These are phyloP conservation scores for Elsinoe ampelina DNA, from an alignment of 2,329 filamentous ascomycete genomes.

Conservation along the genomic window DNA sequence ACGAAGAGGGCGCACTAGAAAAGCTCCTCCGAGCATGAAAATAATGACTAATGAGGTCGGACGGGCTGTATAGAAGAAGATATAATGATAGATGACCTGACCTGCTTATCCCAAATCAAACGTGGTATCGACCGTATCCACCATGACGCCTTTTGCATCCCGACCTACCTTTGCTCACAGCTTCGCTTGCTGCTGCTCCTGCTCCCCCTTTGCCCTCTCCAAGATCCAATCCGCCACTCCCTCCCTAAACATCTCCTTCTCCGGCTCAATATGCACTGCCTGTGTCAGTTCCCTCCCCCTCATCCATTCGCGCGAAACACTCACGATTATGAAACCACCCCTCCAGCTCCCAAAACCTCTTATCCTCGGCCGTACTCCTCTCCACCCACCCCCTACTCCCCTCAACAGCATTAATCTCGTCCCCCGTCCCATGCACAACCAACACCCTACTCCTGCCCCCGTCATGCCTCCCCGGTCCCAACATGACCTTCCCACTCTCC, in stretches of 20 bases:
- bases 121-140: conserved; percentile 2
- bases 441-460: conserved; percentile 56
- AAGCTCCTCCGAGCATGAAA: conserved; percentile 2
- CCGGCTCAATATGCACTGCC: conserved; percentile 11
- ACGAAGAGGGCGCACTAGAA: conserved; percentile 15
- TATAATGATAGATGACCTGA: conserved; percentile 8
- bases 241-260: conserved; percentile 10
- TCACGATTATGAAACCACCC: conserved; percentile 66
- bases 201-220: conserved; percentile 4
- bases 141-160: neutral
- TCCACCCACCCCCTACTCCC: conserved; percentile 58
- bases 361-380: conserved; percentile 51
- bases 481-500: conserved; percentile 44
- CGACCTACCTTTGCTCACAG: neutral
- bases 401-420: conserved; percentile 58
- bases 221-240: conserved; percentile 13
- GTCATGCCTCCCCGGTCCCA: conserved; percentile 35
- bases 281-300: neutral
- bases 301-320: conserved; percentile 18
- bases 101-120: neutral
- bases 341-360: conserved; percentile 62
- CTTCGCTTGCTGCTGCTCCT: neutral
- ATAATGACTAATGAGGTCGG: conserved; percentile 9
- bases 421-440: conserved; percentile 67
- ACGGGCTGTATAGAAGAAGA: neutral